Conservation (phyloP, 1,139 yeast species). For the Magnusiomyces paraingens region DNA sequence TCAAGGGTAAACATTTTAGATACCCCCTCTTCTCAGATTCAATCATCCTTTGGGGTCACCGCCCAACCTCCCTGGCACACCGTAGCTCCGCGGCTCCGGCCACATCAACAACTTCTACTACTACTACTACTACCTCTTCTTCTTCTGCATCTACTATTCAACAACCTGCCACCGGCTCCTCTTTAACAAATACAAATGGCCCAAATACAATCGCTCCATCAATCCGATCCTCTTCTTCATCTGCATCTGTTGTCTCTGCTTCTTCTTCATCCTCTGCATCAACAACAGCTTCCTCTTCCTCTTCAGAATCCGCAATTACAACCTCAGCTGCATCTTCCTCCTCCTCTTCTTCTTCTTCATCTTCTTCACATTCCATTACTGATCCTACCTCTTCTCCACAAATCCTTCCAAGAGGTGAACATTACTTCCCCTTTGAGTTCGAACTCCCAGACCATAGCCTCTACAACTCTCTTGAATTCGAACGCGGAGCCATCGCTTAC, state of each 20-base stretch:
- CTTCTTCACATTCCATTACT: background rate
- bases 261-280: background rate
- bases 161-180: background rate
- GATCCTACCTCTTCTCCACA: conserved; percentile 6
- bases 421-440: conserved; percentile 78
- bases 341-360: conserved; percentile 16
- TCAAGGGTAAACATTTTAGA: conserved; percentile 29
- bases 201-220: background rate
- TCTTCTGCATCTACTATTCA: background rate
- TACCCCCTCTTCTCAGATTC: conserved; percentile 56
- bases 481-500: conserved; percentile 76
- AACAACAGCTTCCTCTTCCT: background rate
- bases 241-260: background rate
- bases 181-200: too few species aligned
- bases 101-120: background rate
- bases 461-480: conserved; percentile 73
- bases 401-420: conserved; percentile 54
- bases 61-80: conserved; percentile 38
- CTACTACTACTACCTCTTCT: too few species aligned
- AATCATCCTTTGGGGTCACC: conserved; percentile 45
- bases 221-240: background rate
- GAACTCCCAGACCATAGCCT: conserved; percentile 66
- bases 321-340: background rate
- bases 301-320: too few species aligned
- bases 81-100: conserved; percentile 17